These are phyloP conservation scores for Inga oerstediana DNA, from an alignment of 306 rosid species.

Conservation along the genomic window DNA sequence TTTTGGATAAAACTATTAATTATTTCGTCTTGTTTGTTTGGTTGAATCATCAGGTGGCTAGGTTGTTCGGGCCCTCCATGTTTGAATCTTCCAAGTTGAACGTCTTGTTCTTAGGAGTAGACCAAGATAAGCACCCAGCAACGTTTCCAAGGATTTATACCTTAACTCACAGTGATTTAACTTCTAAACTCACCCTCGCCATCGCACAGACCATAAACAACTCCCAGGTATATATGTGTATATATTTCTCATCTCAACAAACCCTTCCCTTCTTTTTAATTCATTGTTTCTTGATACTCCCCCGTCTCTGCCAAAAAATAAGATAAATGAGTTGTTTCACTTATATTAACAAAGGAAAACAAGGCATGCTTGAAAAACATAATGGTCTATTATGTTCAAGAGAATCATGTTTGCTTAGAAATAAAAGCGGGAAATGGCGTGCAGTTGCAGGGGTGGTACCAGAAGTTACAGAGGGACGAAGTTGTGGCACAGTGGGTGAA, in stretches of 20 bases:
- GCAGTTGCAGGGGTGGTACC: conserved; percentile 98
- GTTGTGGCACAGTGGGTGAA: conserved; percentile 94
- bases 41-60: conserved; percentile 61
- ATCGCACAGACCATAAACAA: conserved; percentile 84
- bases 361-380: too few relatives aligned
- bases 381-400: not conserved
- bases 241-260: conserved; percentile 11
- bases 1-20: not conserved
- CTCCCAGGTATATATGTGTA: conserved; percentile 60
- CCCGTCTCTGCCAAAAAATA: too few relatives aligned
- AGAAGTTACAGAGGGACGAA: conserved; percentile 88
- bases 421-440: conserved; percentile 26
- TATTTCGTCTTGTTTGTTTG: conserved; percentile 18
- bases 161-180: conserved; percentile 81
- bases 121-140: conserved; percentile 85
- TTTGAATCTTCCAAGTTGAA: conserved; percentile 92
- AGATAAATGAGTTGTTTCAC: too few relatives aligned
- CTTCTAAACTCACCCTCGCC: conserved; percentile 84
- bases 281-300: too few relatives aligned
- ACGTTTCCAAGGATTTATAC: conserved; percentile 87
- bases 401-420: not conserved
- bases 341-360: too few relatives aligned
- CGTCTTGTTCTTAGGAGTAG: conserved; percentile 84
- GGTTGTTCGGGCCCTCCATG: conserved; percentile 90
- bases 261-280: too few relatives aligned